These are phyloP conservation scores for Pelargonium fulgidum DNA, from an alignment of 441 rosid species.

Conservation along the genomic window DNA sequence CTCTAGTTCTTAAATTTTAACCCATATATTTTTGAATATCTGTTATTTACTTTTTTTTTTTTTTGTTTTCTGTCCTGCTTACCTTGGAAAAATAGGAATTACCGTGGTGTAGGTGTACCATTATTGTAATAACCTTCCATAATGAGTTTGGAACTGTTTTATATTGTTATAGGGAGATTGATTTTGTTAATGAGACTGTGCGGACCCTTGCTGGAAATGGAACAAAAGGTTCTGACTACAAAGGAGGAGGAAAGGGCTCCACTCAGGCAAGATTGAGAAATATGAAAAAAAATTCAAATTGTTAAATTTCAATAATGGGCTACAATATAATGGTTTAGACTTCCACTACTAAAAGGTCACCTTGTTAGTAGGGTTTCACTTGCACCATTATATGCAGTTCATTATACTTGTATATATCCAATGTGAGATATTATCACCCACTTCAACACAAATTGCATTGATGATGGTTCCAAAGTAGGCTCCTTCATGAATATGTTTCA, in stretches of 20 bases:
- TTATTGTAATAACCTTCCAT: conserved; percentile 14
- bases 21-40: not conserved
- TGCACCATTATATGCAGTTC: no score
- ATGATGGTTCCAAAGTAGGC: conserved; percentile 8
- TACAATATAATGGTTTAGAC: no score
- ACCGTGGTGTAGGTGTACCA: conserved; percentile 2
- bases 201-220: conserved; percentile 91
- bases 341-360: no score
- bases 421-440: no score
- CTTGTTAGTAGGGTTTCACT: no score
- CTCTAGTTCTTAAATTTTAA: not conserved
- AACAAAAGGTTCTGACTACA: conserved; percentile 85
- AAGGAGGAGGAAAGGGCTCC: conserved; percentile 70
- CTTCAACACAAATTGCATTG: conserved; percentile 16
- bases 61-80: no score
- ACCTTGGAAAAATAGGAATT: not conserved
- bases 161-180: conserved; percentile 55
- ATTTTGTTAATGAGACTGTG: conserved; percentile 78
- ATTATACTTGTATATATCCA: no score
- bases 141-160: conserved; percentile 11
- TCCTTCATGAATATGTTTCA: conserved; percentile 1
- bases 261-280: conserved; percentile 49
- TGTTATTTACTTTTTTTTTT: no score
- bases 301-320: no score
- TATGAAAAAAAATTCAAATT: no score